Evolutionary conservation across 2,329 filamentous ascomycete genomes (phyloP).

Genomic region (Penicillium thymicola): DNA sequence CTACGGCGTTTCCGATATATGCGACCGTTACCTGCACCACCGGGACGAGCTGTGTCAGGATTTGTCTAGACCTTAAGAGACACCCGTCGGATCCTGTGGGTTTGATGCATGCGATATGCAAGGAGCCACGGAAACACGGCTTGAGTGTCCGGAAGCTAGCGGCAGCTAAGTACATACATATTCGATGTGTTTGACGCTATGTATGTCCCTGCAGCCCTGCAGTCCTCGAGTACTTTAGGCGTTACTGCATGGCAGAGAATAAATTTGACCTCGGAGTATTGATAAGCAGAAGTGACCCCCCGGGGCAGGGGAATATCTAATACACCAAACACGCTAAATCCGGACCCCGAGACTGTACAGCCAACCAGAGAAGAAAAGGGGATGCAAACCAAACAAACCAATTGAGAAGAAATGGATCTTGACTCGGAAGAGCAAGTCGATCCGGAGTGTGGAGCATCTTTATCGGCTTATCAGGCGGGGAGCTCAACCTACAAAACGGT

Average conservation of each 20-base stretch:
- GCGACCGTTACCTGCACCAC: background rate
- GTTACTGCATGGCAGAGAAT: background rate
- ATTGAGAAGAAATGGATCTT: background rate
- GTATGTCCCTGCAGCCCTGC: background rate
- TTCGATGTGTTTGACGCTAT: conserved; percentile 29
- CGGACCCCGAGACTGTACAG: background rate
- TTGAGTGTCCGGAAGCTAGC: conserved; percentile 46
- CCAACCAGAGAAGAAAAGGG: background rate
- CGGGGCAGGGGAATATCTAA: background rate
- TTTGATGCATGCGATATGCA: conserved; percentile 64
- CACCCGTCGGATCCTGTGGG: conserved; percentile 64
- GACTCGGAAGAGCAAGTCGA: conserved; percentile 33
- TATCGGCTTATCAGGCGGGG: conserved; percentile 23
- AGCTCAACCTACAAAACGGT: background rate
- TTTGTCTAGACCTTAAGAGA: conserved; percentile 54
- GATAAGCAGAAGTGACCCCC: background rate
- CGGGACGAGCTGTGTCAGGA: conserved; percentile 31
- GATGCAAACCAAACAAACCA: conserved; percentile 6
- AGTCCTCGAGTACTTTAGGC: background rate
- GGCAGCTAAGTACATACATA: background rate
- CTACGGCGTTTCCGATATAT: background rate
- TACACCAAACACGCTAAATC: background rate
- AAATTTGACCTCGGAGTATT: background rate
- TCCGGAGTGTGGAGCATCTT: conserved; percentile 24
- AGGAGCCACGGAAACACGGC: conserved; percentile 72